A percentile compares a stretch with the other conserved stretches of the same genome.
phyloP scores from a whole-genome alignment of 1,284 basidiomycete genomes.

The Ustilago cynodontis region DNA sequence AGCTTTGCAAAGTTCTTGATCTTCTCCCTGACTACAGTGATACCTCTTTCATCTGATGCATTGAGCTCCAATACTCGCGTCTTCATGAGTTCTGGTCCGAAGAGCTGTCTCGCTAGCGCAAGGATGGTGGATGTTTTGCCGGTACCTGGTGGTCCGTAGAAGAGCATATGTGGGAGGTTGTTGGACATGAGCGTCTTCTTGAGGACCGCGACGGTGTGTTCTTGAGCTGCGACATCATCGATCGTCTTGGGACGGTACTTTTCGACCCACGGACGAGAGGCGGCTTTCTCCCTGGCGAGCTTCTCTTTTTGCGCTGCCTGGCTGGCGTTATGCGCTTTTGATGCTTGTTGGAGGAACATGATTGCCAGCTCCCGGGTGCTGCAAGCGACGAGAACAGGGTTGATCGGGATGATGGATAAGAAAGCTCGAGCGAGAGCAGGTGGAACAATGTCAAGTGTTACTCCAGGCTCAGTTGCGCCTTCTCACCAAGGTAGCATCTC shows the following conservation, averaged over 20 bases:
- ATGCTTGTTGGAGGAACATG: conserved; percentile 50
- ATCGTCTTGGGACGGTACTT: conserved; percentile 99
- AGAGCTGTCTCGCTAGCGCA: conserved; percentile 91
- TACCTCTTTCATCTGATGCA: conserved; percentile 98
- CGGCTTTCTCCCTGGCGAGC: conserved; percentile 45
- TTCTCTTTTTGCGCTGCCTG: conserved; percentile 47
- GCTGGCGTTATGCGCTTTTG: conserved; percentile 37
- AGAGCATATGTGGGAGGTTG: conserved; percentile 98
- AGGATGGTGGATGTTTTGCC: conserved; percentile 99
- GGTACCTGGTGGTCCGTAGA: conserved; percentile 98
- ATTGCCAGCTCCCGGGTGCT: neutral
- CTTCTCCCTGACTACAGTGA: conserved; percentile 95
- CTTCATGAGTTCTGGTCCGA: conserved; percentile 94
- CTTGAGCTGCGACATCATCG: conserved; percentile 95
- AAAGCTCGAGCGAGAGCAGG: neutral
- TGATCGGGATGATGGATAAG: neutral
- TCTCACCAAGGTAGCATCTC: conserved; percentile 7
- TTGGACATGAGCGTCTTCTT: conserved; percentile 89
- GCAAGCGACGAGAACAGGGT: conserved; percentile 2
- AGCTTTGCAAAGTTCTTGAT: conserved; percentile 95
- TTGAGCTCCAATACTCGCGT: conserved; percentile 97
- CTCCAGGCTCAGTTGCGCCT: neutral
- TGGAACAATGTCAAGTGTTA: conserved; percentile 5
- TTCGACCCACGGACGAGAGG: conserved; percentile 93
- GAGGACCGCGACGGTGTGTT: conserved; percentile 92